phyloP scores from a whole-genome alignment of 345 rosid species.

The Bretschneidera sinensis region DNA sequence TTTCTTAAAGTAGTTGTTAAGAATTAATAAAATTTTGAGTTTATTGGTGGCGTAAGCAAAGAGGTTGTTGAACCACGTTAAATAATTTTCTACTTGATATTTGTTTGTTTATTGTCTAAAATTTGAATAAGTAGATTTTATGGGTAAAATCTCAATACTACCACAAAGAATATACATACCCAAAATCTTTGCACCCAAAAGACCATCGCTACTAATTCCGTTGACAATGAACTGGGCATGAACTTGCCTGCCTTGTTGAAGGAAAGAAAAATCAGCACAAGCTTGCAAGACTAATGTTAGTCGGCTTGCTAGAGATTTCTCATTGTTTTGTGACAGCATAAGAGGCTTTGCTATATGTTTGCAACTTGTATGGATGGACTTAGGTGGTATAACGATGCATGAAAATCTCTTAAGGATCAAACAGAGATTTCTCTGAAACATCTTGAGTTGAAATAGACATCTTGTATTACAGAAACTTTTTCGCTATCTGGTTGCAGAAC shows the following conservation, averaged over 20 bases:
- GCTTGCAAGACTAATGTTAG: constrained; percentile 31
- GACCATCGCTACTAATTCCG: constrained; percentile 31
- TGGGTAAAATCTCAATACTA: too few relatives aligned
- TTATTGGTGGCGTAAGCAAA: too few relatives aligned
- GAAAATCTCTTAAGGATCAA: constrained; percentile 4
- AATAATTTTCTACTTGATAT: too few relatives aligned
- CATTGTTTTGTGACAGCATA: not conserved
- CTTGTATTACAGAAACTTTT: too few relatives aligned
- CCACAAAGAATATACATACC: constrained; percentile 57
- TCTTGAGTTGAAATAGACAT: not conserved
- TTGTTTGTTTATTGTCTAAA: too few relatives aligned
- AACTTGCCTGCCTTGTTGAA: constrained; percentile 44
- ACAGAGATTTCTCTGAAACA: constrained; percentile 12
- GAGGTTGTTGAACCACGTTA: too few relatives aligned
- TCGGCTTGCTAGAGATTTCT: constrained; percentile 11
- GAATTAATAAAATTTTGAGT: too few relatives aligned
- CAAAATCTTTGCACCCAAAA: constrained; percentile 38
- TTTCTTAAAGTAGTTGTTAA: too few relatives aligned
- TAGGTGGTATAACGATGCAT: not conserved
- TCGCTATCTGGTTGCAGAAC: too few relatives aligned
- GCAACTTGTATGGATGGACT: constrained; percentile 10
- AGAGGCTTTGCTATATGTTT: not conserved
- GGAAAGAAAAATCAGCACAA: constrained; percentile 25
- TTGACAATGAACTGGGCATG: constrained; percentile 54
- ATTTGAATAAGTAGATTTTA: too few relatives aligned